phyloP scores from a whole-genome alignment of 73 alveolate genomes.

The Tetrahymena thermophila region DNA sequence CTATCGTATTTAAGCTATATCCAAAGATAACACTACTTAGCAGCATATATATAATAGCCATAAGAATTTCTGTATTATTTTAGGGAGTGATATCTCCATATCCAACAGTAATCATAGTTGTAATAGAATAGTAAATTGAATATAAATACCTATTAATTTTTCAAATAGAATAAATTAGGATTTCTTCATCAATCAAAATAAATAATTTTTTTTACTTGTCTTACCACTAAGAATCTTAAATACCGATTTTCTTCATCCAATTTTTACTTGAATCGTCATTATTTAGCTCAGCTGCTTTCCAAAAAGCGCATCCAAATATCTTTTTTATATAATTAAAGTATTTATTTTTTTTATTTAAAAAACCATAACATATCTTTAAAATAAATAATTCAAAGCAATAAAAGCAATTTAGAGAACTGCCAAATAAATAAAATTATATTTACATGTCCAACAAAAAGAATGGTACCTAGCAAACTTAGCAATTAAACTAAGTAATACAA shows the following conservation, averaged over 20 bases:
- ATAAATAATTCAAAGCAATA: too few relatives aligned
- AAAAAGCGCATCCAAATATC: background rate
- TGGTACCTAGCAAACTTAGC: background rate
- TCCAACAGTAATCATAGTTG: slow-evolving; percentile 39
- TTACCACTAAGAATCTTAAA: background rate
- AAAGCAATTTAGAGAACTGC: too few relatives aligned
- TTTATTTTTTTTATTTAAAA: too few relatives aligned
- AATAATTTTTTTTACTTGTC: background rate
- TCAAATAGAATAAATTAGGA: background rate
- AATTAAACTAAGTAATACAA: background rate
- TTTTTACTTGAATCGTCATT: background rate
- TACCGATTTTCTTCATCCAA: background rate
- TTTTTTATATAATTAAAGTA: background rate
- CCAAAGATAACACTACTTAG: slow-evolving; percentile 14
- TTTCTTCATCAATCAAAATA: background rate
- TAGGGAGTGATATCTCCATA: slow-evolving; percentile 40
- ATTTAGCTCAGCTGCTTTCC: background rate
- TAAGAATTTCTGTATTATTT: slow-evolving; percentile 12
- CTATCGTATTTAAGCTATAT: slow-evolving; percentile 27
- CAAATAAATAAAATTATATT: background rate
- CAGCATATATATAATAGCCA: slow-evolving; percentile 20
- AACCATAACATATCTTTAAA: too few relatives aligned
- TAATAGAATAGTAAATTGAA: slow-evolving; percentile 29
- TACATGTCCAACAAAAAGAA: background rate
- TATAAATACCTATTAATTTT: background rate